Conservation (phyloP, 2,329 filamentous ascomycete species). For the Sporothrix humicola region DNA sequence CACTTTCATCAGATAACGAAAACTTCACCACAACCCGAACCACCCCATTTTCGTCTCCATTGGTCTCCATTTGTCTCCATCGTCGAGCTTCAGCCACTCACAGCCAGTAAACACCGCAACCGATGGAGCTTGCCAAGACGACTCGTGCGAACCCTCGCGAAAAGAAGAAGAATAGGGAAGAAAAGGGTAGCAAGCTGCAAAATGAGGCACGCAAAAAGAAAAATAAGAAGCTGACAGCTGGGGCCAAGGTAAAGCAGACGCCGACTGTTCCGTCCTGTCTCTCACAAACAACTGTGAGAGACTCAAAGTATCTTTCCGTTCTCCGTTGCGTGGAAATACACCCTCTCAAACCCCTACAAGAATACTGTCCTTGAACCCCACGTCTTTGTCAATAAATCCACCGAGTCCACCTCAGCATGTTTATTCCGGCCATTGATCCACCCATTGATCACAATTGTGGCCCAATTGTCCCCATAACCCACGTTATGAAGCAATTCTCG, state of each 20-base stretch:
- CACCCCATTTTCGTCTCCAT: slow-evolving; percentile 12
- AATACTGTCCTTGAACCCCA: neutral
- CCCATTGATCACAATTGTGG: too few relatives aligned
- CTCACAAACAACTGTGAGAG: too few relatives aligned
- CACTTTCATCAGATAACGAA: slow-evolving; percentile 28
- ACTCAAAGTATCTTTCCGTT: neutral
- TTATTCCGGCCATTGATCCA: slow-evolving; percentile 5
- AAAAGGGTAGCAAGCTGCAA: neutral
- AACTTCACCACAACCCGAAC: slow-evolving; percentile 11
- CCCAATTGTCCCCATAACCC: neutral
- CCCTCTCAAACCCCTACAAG: neutral
- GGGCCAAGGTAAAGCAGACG: neutral
- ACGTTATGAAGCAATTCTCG: neutral
- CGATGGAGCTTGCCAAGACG: slow-evolving; percentile 20
- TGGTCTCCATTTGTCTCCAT: neutral
- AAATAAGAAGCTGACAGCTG: neutral
- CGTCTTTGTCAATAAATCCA: neutral
- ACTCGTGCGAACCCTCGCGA: slow-evolving; percentile 1
- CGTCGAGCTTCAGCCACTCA: neutral
- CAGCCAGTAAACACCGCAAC: neutral
- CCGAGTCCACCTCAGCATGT: neutral
- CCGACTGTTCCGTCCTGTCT: slow-evolving; percentile 4
- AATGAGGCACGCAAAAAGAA: neutral
- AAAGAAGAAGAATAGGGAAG: neutral
- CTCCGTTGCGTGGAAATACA: slow-evolving; percentile 10